These are phyloP conservation scores for Calonectria pauciramosa DNA, from an alignment of 2,329 filamentous ascomycete species.

Conservation along the genomic window DNA sequence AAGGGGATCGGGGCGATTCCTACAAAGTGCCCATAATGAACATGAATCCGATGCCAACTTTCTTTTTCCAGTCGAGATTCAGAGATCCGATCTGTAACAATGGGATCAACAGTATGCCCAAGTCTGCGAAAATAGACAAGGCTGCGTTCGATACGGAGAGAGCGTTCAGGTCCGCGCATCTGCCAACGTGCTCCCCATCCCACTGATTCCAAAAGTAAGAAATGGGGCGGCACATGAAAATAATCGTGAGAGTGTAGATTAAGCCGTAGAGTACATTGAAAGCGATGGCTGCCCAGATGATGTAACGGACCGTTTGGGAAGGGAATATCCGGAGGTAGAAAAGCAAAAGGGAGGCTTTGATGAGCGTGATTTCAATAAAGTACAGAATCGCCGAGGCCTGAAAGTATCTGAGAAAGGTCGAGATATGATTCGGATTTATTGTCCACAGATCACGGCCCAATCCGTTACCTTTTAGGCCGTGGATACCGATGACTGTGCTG, in stretches of 20 bases:
- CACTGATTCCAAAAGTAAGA: slow-evolving; percentile 53
- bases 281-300: slow-evolving; percentile 50
- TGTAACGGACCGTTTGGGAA: slow-evolving; percentile 40
- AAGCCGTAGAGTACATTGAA: slow-evolving; percentile 49
- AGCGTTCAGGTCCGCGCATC: background rate
- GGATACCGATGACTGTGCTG: background rate
- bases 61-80: background rate
- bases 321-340: slow-evolving; percentile 61
- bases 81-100: background rate
- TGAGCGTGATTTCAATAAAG: slow-evolving; percentile 52
- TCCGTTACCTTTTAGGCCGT: slow-evolving; percentile 28
- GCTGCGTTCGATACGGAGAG: background rate
- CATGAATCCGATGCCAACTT: background rate
- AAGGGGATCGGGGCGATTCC: slow-evolving; percentile 33
- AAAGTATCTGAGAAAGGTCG: slow-evolving; percentile 46
- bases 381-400: slow-evolving; percentile 55
- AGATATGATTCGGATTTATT: slow-evolving; percentile 37
- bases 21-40: slow-evolving; percentile 38
- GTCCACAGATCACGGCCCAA: slow-evolving; percentile 54
- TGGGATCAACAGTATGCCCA: background rate
- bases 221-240: slow-evolving; percentile 57
- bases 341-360: slow-evolving; percentile 57
- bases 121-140: background rate
- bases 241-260: slow-evolving; percentile 48
- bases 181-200: background rate